Conservation (phyloP, 306 rosid genomes). For the Oxytropis ochrocephala region DNA sequence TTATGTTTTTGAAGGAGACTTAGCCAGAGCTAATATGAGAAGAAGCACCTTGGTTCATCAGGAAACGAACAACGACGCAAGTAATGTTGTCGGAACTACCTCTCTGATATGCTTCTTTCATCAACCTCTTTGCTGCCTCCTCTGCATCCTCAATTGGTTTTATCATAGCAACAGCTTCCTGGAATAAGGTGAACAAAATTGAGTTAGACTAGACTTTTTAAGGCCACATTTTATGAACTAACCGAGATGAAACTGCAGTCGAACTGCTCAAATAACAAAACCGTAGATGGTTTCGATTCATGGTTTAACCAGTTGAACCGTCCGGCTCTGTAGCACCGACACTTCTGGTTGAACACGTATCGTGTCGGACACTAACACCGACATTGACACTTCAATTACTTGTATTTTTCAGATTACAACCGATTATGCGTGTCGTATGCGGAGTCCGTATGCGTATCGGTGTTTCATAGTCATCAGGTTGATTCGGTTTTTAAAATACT, state of each 20-base stretch:
- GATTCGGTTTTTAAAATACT: not conserved
- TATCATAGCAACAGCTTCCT: slow-evolving; percentile 94
- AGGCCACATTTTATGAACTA: not conserved
- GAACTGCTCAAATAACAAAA: too few relatives aligned
- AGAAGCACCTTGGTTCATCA: slow-evolving; percentile 55
- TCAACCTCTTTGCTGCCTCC: slow-evolving; percentile 85
- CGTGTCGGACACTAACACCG: too few relatives aligned
- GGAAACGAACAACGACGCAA: slow-evolving; percentile 87
- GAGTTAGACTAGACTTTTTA: not conserved
- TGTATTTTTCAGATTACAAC: too few relatives aligned
- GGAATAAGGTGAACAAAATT: not conserved
- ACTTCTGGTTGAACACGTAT: too few relatives aligned
- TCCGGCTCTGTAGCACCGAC: too few relatives aligned
- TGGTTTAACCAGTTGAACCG: too few relatives aligned
- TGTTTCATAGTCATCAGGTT: too few relatives aligned
- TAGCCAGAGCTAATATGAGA: slow-evolving; percentile 46
- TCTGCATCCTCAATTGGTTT: slow-evolving; percentile 84
- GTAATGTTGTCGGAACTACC: slow-evolving; percentile 96
- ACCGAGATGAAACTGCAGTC: too few relatives aligned
- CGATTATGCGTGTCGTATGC: too few relatives aligned
- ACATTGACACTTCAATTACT: too few relatives aligned
- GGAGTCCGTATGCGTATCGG: too few relatives aligned
- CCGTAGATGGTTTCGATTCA: too few relatives aligned
- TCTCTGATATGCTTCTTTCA: slow-evolving; percentile 92
- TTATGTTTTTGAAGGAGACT: slow-evolving; percentile 16